Percentiles rank a stretch among this genome's conserved stretches.
Evolutionary conservation across 2,329 filamentous ascomycete genomes (phyloP).

Genomic region (Elsinoe arachidis): DNA sequence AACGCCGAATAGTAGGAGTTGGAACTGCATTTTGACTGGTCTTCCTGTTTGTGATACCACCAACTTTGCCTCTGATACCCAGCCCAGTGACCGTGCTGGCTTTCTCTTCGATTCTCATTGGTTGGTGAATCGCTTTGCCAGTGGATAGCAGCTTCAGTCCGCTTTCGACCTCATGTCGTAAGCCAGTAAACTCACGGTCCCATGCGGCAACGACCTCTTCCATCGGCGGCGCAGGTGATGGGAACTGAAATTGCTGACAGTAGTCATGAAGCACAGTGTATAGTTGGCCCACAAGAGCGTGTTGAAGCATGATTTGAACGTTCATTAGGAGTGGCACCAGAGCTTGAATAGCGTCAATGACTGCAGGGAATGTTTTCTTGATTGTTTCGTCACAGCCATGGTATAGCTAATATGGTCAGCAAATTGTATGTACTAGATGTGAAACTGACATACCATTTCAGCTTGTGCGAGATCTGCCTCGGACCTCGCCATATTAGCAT

Average conservation of each 20-base stretch:
- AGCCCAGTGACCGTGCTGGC: conserved; percentile 39
- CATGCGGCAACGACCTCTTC: conserved; percentile 60
- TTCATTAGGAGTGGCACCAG: conserved; percentile 65
- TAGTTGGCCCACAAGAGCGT: conserved; percentile 65
- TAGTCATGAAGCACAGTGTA: conserved; percentile 71
- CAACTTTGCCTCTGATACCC: conserved; percentile 34
- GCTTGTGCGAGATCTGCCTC: conserved; percentile 60
- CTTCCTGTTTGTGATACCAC: conserved; percentile 15
- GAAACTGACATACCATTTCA: conserved; percentile 46
- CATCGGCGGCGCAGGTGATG: conserved; percentile 63
- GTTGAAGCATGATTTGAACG: conserved; percentile 66
- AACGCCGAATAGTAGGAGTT: conserved; percentile 6
- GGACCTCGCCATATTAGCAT: conserved; percentile 59
- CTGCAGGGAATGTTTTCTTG: conserved; percentile 58
- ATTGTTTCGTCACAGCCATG: conserved; percentile 66
- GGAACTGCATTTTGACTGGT: conserved; percentile 14
- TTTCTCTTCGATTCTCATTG: conserved; percentile 42
- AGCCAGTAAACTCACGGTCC: conserved; percentile 53
- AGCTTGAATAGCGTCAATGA: conserved; percentile 62
- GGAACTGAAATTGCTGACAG: conserved; percentile 59
- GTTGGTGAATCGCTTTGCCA: conserved; percentile 56
- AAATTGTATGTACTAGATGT: not conserved
- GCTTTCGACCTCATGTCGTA: conserved; percentile 58
- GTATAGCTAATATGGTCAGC: conserved; percentile 46
- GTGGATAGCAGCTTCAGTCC: conserved; percentile 53